These are phyloP conservation scores for Heritiera fomes DNA, from an alignment of 345 rosid species.

Conservation along the genomic window DNA sequence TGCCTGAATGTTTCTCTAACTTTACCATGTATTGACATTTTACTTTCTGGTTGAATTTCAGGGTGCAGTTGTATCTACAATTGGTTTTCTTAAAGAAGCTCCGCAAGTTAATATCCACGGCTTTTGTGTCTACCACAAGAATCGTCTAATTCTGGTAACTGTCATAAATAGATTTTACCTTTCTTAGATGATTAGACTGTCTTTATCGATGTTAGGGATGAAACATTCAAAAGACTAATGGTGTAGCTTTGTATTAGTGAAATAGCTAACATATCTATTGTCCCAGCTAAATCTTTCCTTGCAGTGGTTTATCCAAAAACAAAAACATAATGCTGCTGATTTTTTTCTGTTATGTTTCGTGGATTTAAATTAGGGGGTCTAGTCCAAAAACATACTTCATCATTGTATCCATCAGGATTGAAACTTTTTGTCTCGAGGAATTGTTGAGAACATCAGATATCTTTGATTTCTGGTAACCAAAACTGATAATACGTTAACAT, in stretches of 20 bases:
- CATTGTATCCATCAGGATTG: background rate
- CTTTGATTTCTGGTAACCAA: background rate
- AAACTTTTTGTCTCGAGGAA: background rate
- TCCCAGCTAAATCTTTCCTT: background rate
- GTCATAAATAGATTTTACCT: background rate
- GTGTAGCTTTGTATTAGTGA: slow-evolving; percentile 2
- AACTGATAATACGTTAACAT: background rate
- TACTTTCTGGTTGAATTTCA: slow-evolving; percentile 35
- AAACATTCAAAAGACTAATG: background rate
- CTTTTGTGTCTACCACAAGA: slow-evolving; percentile 87
- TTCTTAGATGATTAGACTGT: background rate
- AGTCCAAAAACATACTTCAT: background rate
- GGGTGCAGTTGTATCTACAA: slow-evolving; percentile 78
- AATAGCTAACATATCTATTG: background rate
- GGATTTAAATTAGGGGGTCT: background rate
- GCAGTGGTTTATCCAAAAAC: background rate
- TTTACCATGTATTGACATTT: background rate
- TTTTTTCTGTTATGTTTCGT: background rate
- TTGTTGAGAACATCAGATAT: background rate
- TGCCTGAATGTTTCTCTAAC: slow-evolving; percentile 6
- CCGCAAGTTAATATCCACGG: slow-evolving; percentile 73
- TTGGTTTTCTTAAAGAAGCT: slow-evolving; percentile 93
- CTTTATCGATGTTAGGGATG: slow-evolving; percentile 1
- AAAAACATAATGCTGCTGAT: background rate
- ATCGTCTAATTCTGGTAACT: slow-evolving; percentile 82